These are phyloP conservation scores for Metschnikowia rubicola DNA, from an alignment of 805 yeast genomes.

Conservation along the genomic window DNA sequence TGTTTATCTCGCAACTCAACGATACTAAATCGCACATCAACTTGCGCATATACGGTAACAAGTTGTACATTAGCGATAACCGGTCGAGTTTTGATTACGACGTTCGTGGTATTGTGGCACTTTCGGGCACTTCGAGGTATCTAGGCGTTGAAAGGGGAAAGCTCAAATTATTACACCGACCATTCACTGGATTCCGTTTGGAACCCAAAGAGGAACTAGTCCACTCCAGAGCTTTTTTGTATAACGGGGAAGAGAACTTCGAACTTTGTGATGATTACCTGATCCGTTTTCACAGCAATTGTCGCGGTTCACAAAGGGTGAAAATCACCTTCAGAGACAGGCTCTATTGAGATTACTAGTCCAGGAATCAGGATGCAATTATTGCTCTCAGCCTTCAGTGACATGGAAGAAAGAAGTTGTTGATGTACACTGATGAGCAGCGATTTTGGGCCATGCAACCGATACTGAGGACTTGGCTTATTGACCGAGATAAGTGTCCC, in stretches of 20 bases:
- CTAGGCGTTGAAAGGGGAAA: conserved; percentile 1
- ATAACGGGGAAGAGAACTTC: background rate
- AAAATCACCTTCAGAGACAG: background rate
- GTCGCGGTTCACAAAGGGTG: background rate
- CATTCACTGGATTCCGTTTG: conserved; percentile 2
- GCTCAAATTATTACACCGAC: background rate
- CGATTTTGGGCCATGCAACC: too few relatives aligned
- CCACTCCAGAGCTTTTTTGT: background rate
- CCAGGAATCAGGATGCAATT: too few relatives aligned
- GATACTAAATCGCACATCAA: background rate
- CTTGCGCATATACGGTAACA: conserved; percentile 1
- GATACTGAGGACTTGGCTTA: too few relatives aligned
- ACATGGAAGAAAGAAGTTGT: too few relatives aligned
- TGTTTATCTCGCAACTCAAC: background rate
- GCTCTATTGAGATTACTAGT: background rate
- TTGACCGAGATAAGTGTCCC: too few relatives aligned
- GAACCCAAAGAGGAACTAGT: background rate
- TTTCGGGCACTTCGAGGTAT: background rate
- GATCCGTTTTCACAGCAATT: background rate
- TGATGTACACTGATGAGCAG: too few relatives aligned
- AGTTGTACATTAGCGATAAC: conserved; percentile 1
- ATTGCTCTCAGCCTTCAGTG: too few relatives aligned
- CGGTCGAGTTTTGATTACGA: conserved; percentile 2
- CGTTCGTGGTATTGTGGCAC: background rate
- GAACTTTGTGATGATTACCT: conserved; percentile 4